Conservation (phyloP, 257 asterid genomes). For the Solanum habrochaites region DNA sequence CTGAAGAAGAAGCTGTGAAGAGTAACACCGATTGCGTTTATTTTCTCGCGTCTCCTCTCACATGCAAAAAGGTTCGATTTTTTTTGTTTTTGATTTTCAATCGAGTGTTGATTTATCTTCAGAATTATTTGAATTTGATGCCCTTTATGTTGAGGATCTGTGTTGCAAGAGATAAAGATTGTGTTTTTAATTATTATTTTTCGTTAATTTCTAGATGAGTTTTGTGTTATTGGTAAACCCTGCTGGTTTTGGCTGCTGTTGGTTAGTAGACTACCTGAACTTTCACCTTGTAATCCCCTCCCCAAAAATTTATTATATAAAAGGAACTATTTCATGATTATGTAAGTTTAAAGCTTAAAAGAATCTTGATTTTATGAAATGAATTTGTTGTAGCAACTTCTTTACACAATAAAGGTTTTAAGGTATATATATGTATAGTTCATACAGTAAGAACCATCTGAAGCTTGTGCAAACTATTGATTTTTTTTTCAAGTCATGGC, state of each 20-base stretch:
- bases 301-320: neutral
- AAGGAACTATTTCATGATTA: neutral
- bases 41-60: slow-evolving; percentile 57
- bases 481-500: neutral
- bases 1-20: slow-evolving; percentile 45
- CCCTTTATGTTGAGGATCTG: neutral
- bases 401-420: neutral
- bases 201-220: neutral
- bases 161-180: neutral
- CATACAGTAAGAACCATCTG: neutral
- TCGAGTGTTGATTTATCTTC: neutral
- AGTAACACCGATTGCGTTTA: slow-evolving; percentile 57
- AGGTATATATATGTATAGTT: neutral
- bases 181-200: neutral
- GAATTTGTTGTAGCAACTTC: neutral
- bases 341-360: neutral
- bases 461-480: neutral
- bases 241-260: neutral
- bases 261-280: neutral
- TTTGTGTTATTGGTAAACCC: neutral
- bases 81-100: neutral
- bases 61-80: slow-evolving; percentile 45
- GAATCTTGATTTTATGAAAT: neutral
- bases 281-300: neutral
- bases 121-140: neutral